phyloP scores from a whole-genome alignment of 2,329 filamentous ascomycete species.

The Huntiella bhutanensis region DNA sequence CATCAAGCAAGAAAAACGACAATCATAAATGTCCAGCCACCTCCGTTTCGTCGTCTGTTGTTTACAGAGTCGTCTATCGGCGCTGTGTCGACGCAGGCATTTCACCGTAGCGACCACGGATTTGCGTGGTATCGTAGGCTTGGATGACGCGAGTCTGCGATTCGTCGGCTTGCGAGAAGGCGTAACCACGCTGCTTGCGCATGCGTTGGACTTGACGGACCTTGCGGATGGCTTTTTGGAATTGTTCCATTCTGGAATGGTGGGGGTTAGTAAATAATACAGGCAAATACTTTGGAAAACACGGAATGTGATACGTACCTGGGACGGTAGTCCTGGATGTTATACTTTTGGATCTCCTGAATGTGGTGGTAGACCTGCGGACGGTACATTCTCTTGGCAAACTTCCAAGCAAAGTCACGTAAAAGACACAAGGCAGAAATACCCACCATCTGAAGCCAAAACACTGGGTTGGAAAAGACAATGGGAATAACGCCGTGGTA shows the following conservation, averaged over 20 bases:
- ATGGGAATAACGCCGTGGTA: constrained; percentile 69
- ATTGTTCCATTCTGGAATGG: constrained; percentile 78
- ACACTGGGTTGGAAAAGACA: constrained; percentile 62
- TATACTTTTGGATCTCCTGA: constrained; percentile 99
- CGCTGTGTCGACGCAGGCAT: constrained; percentile 41
- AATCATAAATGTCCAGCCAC: too few relatives aligned
- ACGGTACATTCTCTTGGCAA: constrained; percentile 89
- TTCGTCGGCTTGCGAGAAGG: constrained; percentile 94
- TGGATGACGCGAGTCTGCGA: constrained; percentile 87
- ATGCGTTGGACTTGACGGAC: constrained; percentile 95
- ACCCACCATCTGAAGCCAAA: constrained; percentile 78
- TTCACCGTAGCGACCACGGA: constrained; percentile 83
- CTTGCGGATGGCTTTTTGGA: constrained; percentile 98
- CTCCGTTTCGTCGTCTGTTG: too few relatives aligned
- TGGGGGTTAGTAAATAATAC: constrained; percentile 7
- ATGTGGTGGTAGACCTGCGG: constrained; percentile 95
- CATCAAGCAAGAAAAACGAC: too few relatives aligned
- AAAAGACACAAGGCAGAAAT: constrained; percentile 66
- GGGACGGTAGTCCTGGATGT: constrained; percentile 95
- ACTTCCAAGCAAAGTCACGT: constrained; percentile 92
- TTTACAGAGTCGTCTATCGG: too few relatives aligned
- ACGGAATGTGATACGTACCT: constrained; percentile 37
- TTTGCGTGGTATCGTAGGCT: constrained; percentile 90
- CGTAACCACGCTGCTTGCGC: constrained; percentile 97
- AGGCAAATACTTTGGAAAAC: constrained; percentile 7